A percentile compares a stretch with the other conserved stretches of the same genome.
Evolutionary conservation across 805 yeast genomes (phyloP).

Genomic region (Wickerhamiella vanderwaltii): DNA sequence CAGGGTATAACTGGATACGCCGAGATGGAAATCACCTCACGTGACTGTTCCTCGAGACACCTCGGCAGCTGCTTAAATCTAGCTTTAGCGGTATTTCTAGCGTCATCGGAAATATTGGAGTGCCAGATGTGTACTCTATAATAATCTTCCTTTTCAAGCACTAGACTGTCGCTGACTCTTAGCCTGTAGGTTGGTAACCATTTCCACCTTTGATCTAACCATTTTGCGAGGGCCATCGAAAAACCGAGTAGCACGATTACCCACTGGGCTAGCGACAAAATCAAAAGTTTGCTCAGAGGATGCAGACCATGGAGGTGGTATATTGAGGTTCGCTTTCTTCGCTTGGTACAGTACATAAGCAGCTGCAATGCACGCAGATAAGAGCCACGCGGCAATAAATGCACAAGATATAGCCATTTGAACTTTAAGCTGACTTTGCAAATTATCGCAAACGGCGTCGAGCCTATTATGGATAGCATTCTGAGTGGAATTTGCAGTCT

Average conservation of each 20-base stretch:
- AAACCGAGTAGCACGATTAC: slow-evolving; percentile 1
- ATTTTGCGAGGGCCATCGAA: slow-evolving; percentile 11
- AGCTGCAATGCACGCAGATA: slow-evolving; percentile 11
- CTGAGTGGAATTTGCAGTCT: not conserved
- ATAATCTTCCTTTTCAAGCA: too few species aligned
- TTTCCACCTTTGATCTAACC: not conserved
- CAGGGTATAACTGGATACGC: too few species aligned
- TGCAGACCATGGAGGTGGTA: slow-evolving; percentile 9
- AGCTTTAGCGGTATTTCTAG: too few species aligned
- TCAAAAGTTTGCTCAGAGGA: slow-evolving; percentile 4
- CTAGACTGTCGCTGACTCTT: too few species aligned
- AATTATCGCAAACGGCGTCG: not conserved
- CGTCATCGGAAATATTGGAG: too few species aligned
- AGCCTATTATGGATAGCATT: not conserved
- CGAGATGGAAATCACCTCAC: too few species aligned
- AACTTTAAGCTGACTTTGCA: slow-evolving; percentile 11
- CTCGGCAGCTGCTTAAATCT: too few species aligned
- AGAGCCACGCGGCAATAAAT: slow-evolving; percentile 16
- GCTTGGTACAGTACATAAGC: not conserved
- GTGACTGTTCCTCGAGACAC: too few species aligned
- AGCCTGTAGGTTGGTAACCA: not conserved
- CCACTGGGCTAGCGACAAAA: not conserved
- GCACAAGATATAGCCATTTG: slow-evolving; percentile 16
- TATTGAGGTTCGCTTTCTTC: not conserved
- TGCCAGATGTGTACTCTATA: too few species aligned